These are phyloP conservation scores for Phytophthora meadii DNA, from an alignment of 352 stramenopile species.

Conservation along the genomic window DNA sequence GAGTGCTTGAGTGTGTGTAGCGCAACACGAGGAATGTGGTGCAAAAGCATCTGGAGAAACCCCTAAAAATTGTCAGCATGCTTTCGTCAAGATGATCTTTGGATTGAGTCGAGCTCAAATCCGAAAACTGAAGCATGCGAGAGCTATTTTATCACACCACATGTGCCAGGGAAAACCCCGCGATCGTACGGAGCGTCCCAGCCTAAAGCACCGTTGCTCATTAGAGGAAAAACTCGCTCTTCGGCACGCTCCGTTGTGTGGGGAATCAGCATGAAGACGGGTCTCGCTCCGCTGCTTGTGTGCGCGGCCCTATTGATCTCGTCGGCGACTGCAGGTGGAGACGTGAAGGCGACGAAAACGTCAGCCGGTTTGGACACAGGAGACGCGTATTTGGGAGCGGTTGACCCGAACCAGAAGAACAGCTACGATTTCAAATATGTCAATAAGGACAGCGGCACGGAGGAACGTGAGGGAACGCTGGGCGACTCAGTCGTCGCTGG, in stretches of 20 bases:
- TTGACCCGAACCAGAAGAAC: conserved; percentile 13
- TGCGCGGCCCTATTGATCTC: conserved; percentile 24
- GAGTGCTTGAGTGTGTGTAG: conserved; percentile 19
- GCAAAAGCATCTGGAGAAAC: conserved; percentile 24
- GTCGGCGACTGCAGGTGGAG: conserved; percentile 14
- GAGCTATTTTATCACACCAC: conserved; percentile 29
- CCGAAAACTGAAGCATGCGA: conserved; percentile 23
- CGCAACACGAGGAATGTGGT: conserved; percentile 21
- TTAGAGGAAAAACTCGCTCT: conserved; percentile 39
- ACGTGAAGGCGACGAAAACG: conserved; percentile 8
- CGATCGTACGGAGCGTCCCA: conserved; percentile 23
- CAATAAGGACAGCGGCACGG: conserved; percentile 10
- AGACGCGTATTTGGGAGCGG: conserved; percentile 19
- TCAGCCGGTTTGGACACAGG: conserved; percentile 9
- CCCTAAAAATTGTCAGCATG: conserved; percentile 25
- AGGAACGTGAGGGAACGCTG: conserved; percentile 15
- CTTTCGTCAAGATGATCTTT: conserved; percentile 11
- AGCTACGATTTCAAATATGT: conserved; percentile 31
- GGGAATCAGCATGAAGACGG: conserved; percentile 22
- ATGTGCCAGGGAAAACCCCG: conserved; percentile 26
- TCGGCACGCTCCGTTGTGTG: conserved; percentile 8
- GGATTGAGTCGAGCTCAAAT: conserved; percentile 17
- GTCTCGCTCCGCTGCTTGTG: conserved; percentile 19
- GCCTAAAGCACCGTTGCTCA: conserved; percentile 23
- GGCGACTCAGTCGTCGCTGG: conserved; percentile 26